Base-by-base conservation (phyloP, 208 protist genomes). In the Leishmania mexicana region DNA sequence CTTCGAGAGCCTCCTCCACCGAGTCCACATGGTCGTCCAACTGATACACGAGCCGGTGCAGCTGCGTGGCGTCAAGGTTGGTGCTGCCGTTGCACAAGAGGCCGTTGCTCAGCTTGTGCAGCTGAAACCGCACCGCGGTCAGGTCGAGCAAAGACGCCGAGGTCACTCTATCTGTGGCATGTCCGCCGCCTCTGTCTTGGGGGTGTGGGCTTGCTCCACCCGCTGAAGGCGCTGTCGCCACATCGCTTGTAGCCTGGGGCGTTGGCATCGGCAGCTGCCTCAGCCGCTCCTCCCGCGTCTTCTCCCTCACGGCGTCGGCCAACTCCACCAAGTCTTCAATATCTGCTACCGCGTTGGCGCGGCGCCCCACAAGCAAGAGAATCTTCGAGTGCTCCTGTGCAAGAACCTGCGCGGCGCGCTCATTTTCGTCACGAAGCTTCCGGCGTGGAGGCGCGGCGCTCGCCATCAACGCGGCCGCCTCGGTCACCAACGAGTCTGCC, bases 281-380 rank as follows among this genome's bases (percentile, higher is more conserved):
- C n/a, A 45, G 31, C 15, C 49, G 31, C 47, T 53, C 51, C 19
- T 80, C 62, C 42, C 54, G 47, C 35, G 35, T 28, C 31, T 75
- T 78, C 42, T 67, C 58, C 17, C 60, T 49, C 74, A 74, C 64
- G 35, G n/a, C 35, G 49, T 79, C 80, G 8, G 73, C 73, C 4
- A 90, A 40, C 31, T 85, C 81, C 19, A 92, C 47, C 49, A 82
- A n/a, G 53, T 86, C 84, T n/a, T 88, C 89, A 17, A 93, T 90
- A 70, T 86, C 81, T 35, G 89, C 75, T 60, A 89, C 84, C 21
- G 96, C 31, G 76, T 96, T 97, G 31, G 87, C 90, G 21, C 88
- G 81, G 54, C 95, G 89, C n/a, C 90, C 95, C 15, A 96, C 87
- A 49, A 97, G 90, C 64, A 94, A 71, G 72, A 96, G 86, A 40